A percentile compares a stretch with the other conserved stretches of the same genome.
These are phyloP conservation scores for Phaeosphaeria sp. DNA, from an alignment of 2,329 filamentous ascomycete species.

Conservation along the genomic window DNA sequence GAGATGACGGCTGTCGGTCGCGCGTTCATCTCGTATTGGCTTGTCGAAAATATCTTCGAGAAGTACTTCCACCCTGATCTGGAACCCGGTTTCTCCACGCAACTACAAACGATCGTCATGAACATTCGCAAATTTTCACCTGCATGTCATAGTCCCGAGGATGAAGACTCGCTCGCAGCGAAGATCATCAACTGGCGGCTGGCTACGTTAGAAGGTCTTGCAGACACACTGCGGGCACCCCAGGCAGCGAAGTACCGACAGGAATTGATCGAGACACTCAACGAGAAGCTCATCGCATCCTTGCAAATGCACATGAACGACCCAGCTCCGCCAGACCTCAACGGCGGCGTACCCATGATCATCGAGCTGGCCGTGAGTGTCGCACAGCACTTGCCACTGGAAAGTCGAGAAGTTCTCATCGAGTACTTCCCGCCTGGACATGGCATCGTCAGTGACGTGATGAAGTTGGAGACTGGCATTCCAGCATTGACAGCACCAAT, in stretches of 20 bases:
- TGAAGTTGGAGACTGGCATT: slow-evolving; percentile 78
- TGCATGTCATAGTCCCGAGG: slow-evolving; percentile 77
- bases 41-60: slow-evolving; percentile 90
- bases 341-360: slow-evolving; percentile 89
- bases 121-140: slow-evolving; percentile 83
- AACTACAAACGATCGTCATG: slow-evolving; percentile 84
- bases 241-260: slow-evolving; percentile 71
- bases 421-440: slow-evolving; percentile 83
- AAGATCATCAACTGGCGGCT: slow-evolving; percentile 94
- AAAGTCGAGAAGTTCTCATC: slow-evolving; percentile 89
- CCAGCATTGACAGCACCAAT: slow-evolving; percentile 55
- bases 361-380: slow-evolving; percentile 89
- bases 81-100: slow-evolving; percentile 74
- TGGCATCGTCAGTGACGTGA: slow-evolving; percentile 71
- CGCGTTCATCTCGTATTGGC: slow-evolving; percentile 86
- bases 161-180: slow-evolving; percentile 83
- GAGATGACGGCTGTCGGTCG: slow-evolving; percentile 97
- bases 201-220: slow-evolving; percentile 89
- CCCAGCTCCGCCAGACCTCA: slow-evolving; percentile 79
- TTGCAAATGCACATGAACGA: slow-evolving; percentile 77
- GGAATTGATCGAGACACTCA: slow-evolving; percentile 63
- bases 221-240: slow-evolving; percentile 69
- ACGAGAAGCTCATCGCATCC: slow-evolving; percentile 71
- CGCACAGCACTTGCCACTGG: slow-evolving; percentile 82
- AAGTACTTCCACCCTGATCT: slow-evolving; percentile 91